Evolutionary conservation across 768 basidiomycete genomes (phyloP), one percentile per base, ranked within the genome.

Genomic region (Mycena galericulata): DNA sequence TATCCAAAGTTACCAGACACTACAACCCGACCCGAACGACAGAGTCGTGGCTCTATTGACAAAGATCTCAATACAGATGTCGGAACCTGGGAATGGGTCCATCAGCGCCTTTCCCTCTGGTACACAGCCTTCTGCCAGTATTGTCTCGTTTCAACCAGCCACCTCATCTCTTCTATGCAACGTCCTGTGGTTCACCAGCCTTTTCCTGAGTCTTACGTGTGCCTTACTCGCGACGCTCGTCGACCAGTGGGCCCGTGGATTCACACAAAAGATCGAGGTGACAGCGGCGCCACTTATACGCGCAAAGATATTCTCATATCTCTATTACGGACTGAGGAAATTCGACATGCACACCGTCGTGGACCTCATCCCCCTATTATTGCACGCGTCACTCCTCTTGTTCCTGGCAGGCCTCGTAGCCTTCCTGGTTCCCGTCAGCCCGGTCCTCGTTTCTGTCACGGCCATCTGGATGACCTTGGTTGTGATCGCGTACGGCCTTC

Each of bases 361-460:
- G 3, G 50, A 54, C 4, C 38, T 62, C 17, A 43, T 62, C 22
- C 61, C 61, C 12, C 12, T 54, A 1, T 40, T 62, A 5, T 20
- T 62, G 1, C 61, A 62, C 22, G 14, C 61, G 5, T 54, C 61
- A 20, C 30, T 62, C 29, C 10, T 62, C 7, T n/a, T 62, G 26
- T 62, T 62, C 22, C 54, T 54, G 7, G 61, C 40, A 17, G 61
- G 61, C 15, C 61, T 62, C 11, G 46, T 62, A 10, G 50, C 61
- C 30, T 62, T 62, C 30, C 27, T 54, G 15, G 41, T 54, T 3
- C 61, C 61, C 20, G 29, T 62, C 29, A 27, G 51, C 40, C 29
- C 18, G 6, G 34, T 22, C 29, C 40, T 62, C 12, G 41, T 62
- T 3, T 27, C 4, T 9, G 5, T 54, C 18, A 8, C 61, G 12